These are phyloP conservation scores for Paecilomyces variotii DNA, from an alignment of 2,329 filamentous ascomycete genomes.

Conservation along the genomic window DNA sequence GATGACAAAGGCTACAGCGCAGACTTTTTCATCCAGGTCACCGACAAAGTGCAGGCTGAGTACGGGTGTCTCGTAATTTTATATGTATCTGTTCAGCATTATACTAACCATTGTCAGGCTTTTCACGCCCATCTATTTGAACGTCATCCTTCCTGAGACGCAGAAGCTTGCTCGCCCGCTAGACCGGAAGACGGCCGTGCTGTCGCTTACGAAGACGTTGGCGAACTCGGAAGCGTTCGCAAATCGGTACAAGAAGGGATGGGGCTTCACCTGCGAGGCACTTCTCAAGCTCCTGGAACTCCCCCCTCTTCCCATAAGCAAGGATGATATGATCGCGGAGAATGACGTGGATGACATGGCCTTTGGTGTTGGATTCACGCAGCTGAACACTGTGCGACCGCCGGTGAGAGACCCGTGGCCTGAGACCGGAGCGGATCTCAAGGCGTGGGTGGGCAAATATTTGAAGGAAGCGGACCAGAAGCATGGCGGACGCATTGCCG, in stretches of 20 bases:
- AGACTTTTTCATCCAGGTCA: slow-evolving; percentile 81
- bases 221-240: slow-evolving; percentile 80
- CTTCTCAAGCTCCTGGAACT: slow-evolving; percentile 84
- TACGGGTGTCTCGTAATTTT: slow-evolving; percentile 26
- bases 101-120: slow-evolving; percentile 39
- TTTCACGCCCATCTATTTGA: slow-evolving; percentile 78
- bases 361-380: slow-evolving; percentile 91
- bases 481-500: slow-evolving; percentile 61
- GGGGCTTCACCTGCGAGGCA: slow-evolving; percentile 83
- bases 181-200: slow-evolving; percentile 87
- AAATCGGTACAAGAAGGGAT: slow-evolving; percentile 75
- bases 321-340: slow-evolving; percentile 72
- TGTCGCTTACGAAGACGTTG: slow-evolving; percentile 87
- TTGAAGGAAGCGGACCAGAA: slow-evolving; percentile 69
- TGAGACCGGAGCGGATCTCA: slow-evolving; percentile 69
- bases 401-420: slow-evolving; percentile 72
- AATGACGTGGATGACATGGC: slow-evolving; percentile 90
- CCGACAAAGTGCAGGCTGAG: slow-evolving; percentile 70
- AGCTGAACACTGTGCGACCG: slow-evolving; percentile 81
- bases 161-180: slow-evolving; percentile 79
- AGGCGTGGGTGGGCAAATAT: slow-evolving; percentile 73
- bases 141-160: slow-evolving; percentile 79
- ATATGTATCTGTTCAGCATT: not conserved
- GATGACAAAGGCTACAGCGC: slow-evolving; percentile 77
- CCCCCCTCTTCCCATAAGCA: slow-evolving; percentile 64